Base-by-base conservation (phyloP, 306 rosid genomes). In the Castanospermum australe region DNA sequence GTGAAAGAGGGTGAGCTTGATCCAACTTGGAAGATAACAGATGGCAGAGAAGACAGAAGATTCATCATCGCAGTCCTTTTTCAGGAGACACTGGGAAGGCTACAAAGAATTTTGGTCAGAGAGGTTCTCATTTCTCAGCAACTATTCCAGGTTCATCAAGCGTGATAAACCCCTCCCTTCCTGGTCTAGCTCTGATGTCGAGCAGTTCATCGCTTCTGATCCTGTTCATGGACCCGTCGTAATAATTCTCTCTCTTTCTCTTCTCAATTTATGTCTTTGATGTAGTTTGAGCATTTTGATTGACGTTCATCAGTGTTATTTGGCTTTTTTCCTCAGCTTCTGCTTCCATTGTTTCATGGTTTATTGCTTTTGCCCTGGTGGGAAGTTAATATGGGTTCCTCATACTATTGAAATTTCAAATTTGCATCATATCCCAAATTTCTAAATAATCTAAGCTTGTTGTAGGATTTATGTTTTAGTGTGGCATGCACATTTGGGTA, bases 201-300 rank as follows among this genome's bases (percentile, higher is more conserved):
- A 91, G 36, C 86, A 84, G 6, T 93, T 93, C 75, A 87, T 91
- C 20, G 95, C 95, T 80, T 81, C 87, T 1, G 95, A 93, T 77
- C 91, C 97, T 69, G 87, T 93, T 68, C 90, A 91, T 61, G 98
- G 97, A 59, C 90, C 95, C 11, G 74, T 78, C 6, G 98, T 93
- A 84, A 84, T 44, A 1, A 18, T 36, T 74, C 66, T 44, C 9
- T 56, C 73, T 67, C 20, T 35, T 79, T 38, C 4, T 48, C 51
- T 18, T 55, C 60, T 54, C 18, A 24, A 13, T 82, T 39, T 52
- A 18, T 41, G 55, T 69, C 48, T 61, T 39, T 82, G 54, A 6
- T 22, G 22, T 21, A 0, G 17, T 74, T 79, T 73, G 4, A 42
- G 72, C 2, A 7, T 20, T 22, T 66, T 45, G 24, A 39, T 10